These are phyloP conservation scores for Scutellaria barbata DNA, from an alignment of 257 asterid genomes.

Conservation along the genomic window DNA sequence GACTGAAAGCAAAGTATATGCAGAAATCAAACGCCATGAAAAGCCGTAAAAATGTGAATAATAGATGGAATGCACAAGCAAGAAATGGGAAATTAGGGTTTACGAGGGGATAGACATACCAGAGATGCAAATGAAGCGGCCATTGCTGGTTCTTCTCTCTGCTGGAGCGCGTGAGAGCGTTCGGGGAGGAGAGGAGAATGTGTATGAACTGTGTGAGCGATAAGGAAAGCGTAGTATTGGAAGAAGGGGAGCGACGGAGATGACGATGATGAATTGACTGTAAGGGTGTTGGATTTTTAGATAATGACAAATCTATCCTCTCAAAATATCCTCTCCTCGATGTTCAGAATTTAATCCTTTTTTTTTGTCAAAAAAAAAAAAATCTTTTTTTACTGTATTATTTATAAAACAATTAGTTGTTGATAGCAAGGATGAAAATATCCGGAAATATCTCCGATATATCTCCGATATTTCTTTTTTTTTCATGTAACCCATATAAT, in stretches of 20 bases:
- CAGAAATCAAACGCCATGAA: not conserved
- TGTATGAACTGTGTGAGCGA: slow-evolving; percentile 12
- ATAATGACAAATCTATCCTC: slow-evolving; percentile 46
- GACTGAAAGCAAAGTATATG: slow-evolving; percentile 47
- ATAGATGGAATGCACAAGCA: slow-evolving; percentile 2
- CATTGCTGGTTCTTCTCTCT: slow-evolving; percentile 42
- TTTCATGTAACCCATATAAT: too few species aligned
- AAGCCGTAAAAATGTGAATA: not conserved
- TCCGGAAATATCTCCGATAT: too few species aligned
- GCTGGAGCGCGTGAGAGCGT: not conserved
- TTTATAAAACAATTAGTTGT: too few species aligned
- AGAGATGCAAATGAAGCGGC: slow-evolving; percentile 66
- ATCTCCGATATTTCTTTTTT: too few species aligned
- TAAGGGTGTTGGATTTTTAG: slow-evolving; percentile 34
- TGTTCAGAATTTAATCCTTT: too few species aligned
- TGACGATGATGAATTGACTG: slow-evolving; percentile 48
- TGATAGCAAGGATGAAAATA: too few species aligned
- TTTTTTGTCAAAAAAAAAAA: too few species aligned
- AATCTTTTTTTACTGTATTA: too few species aligned
- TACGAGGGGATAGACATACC: slow-evolving; percentile 33
- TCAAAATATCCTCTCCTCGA: slow-evolving; percentile 28
- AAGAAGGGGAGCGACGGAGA: slow-evolving; percentile 46
- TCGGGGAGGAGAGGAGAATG: not conserved
- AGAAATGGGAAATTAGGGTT: slow-evolving; percentile 37
- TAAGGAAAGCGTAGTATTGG: slow-evolving; percentile 26